Conservation (phyloP, 2,329 filamentous ascomycete species). For the Diaporthe longicolla region DNA sequence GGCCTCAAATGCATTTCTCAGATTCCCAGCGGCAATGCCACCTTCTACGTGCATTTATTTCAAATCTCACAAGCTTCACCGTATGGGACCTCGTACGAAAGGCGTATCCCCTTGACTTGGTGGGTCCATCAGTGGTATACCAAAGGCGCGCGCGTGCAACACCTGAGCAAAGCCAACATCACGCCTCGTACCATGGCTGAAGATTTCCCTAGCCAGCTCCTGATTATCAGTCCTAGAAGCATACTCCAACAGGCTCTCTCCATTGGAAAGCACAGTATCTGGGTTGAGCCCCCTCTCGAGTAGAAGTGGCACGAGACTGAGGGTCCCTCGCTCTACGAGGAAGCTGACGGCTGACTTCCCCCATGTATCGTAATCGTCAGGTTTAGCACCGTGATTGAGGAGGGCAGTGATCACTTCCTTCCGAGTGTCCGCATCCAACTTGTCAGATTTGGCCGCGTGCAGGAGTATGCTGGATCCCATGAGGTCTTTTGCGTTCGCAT, state of each 20-base stretch:
- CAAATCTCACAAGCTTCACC: not conserved
- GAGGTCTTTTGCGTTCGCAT: constrained; percentile 6
- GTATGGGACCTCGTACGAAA: not conserved
- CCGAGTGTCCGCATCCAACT: not conserved
- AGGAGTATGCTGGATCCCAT: constrained; percentile 16
- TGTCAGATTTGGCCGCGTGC: constrained; percentile 7
- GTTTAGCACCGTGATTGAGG: not conserved
- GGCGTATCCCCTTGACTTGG: too few relatives aligned
- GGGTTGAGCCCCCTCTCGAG: constrained; percentile 14
- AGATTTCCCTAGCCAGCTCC: constrained; percentile 4
- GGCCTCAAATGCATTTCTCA: not conserved
- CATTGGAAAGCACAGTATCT: not conserved
- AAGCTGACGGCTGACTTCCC: constrained; percentile 6
- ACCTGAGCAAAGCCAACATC: too few relatives aligned
- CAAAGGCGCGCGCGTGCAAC: too few relatives aligned
- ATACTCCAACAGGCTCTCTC: not conserved
- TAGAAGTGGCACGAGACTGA: constrained; percentile 2
- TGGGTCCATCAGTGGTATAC: too few relatives aligned
- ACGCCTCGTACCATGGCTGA: not conserved
- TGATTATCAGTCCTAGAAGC: not conserved
- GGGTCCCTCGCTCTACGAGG: not conserved
- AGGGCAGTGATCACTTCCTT: constrained; percentile 13
- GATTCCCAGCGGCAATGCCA: not conserved
- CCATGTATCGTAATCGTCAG: constrained; percentile 1
- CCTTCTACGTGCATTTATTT: not conserved